Evolutionary conservation across 2,329 filamentous ascomycete species (phyloP).

Genomic region (Eutypa lata): DNA sequence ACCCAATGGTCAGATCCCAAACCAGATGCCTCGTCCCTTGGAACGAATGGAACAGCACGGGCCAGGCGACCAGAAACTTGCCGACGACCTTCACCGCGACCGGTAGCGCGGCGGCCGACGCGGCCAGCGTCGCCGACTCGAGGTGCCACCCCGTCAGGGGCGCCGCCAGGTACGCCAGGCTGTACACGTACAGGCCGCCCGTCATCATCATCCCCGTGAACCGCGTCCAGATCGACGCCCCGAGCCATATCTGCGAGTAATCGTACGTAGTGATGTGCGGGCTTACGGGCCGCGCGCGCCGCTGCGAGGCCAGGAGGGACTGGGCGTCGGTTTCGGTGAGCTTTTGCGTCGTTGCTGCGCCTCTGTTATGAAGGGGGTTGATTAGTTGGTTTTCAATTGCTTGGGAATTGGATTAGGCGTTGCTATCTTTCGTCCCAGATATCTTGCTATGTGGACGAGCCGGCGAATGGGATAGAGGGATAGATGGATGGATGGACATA

Average conservation of each 20-base stretch:
- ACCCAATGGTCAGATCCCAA: conserved; percentile 51
- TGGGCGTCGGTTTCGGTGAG: conserved; percentile 51
- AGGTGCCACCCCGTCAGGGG: conserved; percentile 67
- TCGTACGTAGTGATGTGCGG: conserved; percentile 87
- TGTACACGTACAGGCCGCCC: conserved; percentile 76
- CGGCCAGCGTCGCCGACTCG: conserved; percentile 57
- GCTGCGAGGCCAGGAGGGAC: conserved; percentile 75
- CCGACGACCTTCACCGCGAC: conserved; percentile 54
- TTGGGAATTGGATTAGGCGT: too few relatives aligned
- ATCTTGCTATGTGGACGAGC: not conserved
- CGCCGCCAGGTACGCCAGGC: conserved; percentile 74
- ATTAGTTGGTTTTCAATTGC: not conserved
- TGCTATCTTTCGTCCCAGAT: too few relatives aligned
- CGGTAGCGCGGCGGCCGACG: conserved; percentile 57
- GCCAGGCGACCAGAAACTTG: conserved; percentile 57
- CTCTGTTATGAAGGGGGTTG: conserved; percentile 35
- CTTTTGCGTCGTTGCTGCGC: conserved; percentile 57
- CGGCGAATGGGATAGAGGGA: not conserved
- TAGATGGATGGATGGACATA: conserved; percentile 27
- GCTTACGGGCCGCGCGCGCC: conserved; percentile 74
- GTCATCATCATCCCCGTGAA: conserved; percentile 76
- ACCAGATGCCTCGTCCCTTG: conserved; percentile 54
- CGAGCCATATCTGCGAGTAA: conserved; percentile 81
- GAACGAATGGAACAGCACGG: conserved; percentile 56
- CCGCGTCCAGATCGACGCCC: conserved; percentile 70